Percentiles rank a stretch among this genome's conserved stretches.
phyloP scores from a whole-genome alignment of 257 asterid species.

The Thymus mandschuricus region DNA sequence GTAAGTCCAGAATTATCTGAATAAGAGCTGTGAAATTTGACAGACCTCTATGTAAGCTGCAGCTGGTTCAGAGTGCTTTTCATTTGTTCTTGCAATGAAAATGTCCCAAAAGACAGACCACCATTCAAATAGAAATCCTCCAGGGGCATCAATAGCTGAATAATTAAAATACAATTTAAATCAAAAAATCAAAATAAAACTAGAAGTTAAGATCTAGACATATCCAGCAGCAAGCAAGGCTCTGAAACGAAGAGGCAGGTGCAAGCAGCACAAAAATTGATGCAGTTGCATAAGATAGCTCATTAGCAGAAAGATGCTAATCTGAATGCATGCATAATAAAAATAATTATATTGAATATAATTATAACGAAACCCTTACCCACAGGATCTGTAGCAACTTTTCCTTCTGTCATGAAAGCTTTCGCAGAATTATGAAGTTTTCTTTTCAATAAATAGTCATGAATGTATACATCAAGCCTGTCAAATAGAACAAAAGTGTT shows the following conservation, averaged over 20 bases:
- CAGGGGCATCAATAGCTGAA: slow-evolving; percentile 97
- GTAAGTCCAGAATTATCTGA: slow-evolving; percentile 6
- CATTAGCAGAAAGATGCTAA: slow-evolving; percentile 30
- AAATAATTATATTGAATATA: neutral
- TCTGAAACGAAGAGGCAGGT: slow-evolving; percentile 14
- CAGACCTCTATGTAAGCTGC: slow-evolving; percentile 97
- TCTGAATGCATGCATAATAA: slow-evolving; percentile 63
- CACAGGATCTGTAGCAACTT: slow-evolving; percentile 98
- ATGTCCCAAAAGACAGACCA: slow-evolving; percentile 99
- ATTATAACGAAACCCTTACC: slow-evolving; percentile 52
- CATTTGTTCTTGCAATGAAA: slow-evolving; percentile 96
- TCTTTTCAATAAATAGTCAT: slow-evolving; percentile 88
- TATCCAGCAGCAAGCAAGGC: slow-evolving; percentile 7
- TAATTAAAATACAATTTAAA: too few species aligned
- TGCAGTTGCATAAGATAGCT: slow-evolving; percentile 1
- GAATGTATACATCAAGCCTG: slow-evolving; percentile 99
- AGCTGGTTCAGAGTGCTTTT: slow-evolving; percentile 98
- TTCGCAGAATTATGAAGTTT: slow-evolving; percentile 91
- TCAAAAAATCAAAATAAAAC: slow-evolving; percentile 22
- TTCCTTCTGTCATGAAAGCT: slow-evolving; percentile 98
- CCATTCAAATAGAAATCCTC: slow-evolving; percentile 99
- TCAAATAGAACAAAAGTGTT: slow-evolving; percentile 17
- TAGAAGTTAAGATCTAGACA: slow-evolving; percentile 6
- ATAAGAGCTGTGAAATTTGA: slow-evolving; percentile 29
- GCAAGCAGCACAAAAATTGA: slow-evolving; percentile 14